These are phyloP conservation scores for Auricularia cornea DNA, from an alignment of 768 basidiomycete genomes.

Conservation along the genomic window DNA sequence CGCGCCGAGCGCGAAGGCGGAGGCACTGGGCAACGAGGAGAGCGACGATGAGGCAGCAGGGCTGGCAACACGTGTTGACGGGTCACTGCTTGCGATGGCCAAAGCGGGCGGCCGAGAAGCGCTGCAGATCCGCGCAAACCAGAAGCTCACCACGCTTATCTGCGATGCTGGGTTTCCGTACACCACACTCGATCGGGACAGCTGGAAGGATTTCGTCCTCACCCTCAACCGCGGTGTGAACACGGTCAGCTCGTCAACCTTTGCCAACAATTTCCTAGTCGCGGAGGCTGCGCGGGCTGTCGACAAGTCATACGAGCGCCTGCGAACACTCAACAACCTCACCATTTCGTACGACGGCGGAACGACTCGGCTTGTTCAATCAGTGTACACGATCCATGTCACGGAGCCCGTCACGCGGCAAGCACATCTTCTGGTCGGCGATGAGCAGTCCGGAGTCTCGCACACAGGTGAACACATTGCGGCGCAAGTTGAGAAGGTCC, in stretches of 20 bases:
- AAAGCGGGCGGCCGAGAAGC: too few species aligned
- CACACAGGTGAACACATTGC: background rate
- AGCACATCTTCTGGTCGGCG: background rate
- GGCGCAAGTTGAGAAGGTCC: background rate
- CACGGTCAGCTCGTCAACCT: too few species aligned
- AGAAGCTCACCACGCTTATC: too few species aligned
- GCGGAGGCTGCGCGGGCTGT: slow-evolving; percentile 9
- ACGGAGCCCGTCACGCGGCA: slow-evolving; percentile 7
- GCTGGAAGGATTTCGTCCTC: too few species aligned
- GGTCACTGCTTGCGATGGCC: too few species aligned
- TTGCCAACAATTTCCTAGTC: slow-evolving; percentile 14
- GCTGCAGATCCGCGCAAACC: too few species aligned
- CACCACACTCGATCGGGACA: too few species aligned
- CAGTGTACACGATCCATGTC: slow-evolving; percentile 17
- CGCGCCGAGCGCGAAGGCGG: too few species aligned
- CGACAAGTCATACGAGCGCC: background rate
- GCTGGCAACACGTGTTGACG: too few species aligned
- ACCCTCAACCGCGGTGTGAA: too few species aligned
- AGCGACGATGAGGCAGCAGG: slow-evolving; percentile 13
- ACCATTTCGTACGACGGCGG: slow-evolving; percentile 17
- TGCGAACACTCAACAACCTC: slow-evolving; percentile 4
- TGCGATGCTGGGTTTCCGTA: too few species aligned
- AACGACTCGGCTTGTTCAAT: slow-evolving; percentile 12
- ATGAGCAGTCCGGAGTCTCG: background rate
- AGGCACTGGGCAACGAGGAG: background rate